Percentiles rank a stretch among this genome's conserved stretches.
Conservation (phyloP, 1,284 basidiomycete species). For the Cutaneotrichosporon dermatis region DNA sequence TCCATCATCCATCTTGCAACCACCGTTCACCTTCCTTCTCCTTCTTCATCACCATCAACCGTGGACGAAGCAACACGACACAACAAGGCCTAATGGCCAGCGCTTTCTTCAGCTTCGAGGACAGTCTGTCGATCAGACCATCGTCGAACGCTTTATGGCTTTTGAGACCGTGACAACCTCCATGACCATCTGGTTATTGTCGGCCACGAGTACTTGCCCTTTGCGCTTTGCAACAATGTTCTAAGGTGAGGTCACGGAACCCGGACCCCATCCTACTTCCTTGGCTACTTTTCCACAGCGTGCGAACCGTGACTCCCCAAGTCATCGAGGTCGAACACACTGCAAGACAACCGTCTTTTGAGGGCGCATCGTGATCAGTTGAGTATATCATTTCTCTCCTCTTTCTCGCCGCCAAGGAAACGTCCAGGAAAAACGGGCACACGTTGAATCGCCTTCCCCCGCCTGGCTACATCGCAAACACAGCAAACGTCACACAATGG, state of each 20-base stretch:
- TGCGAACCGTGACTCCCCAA: not conserved
- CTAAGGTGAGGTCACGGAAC: conserved; percentile 6
- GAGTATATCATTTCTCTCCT: conserved; percentile 2
- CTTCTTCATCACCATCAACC: not conserved
- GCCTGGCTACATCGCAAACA: conserved; percentile 27
- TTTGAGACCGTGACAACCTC: not conserved
- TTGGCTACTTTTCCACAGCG: conserved; percentile 8
- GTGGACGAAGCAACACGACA: conserved; percentile 6
- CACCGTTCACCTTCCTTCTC: not conserved
- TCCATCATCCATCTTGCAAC: not conserved
- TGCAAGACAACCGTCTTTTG: not conserved
- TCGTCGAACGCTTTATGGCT: not conserved
- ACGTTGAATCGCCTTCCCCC: conserved; percentile 23
- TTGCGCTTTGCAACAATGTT: conserved; percentile 1
- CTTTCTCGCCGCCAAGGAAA: not conserved
- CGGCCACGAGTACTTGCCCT: conserved; percentile 2
- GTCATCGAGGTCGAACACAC: not conserved
- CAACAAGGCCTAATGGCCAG: not conserved
- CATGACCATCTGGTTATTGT: conserved; percentile 11
- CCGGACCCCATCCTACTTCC: not conserved
- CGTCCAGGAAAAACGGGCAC: conserved; percentile 2
- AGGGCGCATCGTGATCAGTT: not conserved
- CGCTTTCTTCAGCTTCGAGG: not conserved
- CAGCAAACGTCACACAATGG: conserved; percentile 12
- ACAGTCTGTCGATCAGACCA: conserved; percentile 1